phyloP scores from a whole-genome alignment of 306 rosid genomes.

The Ziziphus jujuba region DNA sequence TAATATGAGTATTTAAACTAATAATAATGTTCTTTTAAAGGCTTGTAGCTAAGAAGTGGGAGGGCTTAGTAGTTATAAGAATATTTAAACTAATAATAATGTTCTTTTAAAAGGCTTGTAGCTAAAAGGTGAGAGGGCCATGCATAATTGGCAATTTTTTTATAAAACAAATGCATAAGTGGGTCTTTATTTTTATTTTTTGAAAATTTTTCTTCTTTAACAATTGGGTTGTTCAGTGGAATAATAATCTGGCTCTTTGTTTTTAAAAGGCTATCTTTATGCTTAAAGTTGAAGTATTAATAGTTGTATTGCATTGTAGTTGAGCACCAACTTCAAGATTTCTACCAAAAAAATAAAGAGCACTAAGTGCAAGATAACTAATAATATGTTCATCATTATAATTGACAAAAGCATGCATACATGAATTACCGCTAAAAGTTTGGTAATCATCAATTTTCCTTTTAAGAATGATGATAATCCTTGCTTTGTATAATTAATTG shows the following conservation, averaged over 20 bases:
- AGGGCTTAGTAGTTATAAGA: neutral
- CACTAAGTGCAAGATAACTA: no score
- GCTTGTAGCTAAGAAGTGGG: no score
- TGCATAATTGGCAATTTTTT: no score
- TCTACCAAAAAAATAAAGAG: no score
- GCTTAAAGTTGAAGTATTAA: constrained; percentile 1
- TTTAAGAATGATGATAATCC: neutral
- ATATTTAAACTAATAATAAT: neutral
- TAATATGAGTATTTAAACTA: no score
- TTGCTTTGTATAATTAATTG: neutral
- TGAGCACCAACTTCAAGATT: neutral
- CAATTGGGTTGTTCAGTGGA: neutral
- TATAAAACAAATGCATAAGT: neutral
- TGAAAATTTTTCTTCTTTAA: neutral
- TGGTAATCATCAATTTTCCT: neutral
- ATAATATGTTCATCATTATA: no score
- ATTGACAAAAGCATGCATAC: neutral
- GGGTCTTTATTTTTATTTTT: neutral
- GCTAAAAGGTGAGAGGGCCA: no score
- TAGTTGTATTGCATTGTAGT: neutral
- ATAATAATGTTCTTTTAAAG: neutral
- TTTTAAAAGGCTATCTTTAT: neutral
- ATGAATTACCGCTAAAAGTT: neutral
- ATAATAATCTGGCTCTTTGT: neutral
- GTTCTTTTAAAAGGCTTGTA: neutral